Evolutionary conservation across 1,284 basidiomycete genomes (phyloP), one percentile per base, ranked within the genome.

Genomic region (Irpex sp.): DNA sequence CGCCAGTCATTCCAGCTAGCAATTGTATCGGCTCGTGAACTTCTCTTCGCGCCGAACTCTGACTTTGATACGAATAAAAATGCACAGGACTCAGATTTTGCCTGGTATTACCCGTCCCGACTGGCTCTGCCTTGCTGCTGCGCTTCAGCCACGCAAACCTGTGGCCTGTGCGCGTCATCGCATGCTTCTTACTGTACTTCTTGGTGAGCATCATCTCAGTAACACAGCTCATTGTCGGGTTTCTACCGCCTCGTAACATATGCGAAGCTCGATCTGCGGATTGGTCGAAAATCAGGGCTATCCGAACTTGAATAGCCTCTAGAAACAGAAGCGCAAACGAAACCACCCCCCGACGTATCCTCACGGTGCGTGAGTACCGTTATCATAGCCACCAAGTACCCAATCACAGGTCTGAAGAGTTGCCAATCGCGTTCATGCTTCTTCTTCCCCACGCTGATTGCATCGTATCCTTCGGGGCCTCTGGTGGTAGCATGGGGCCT

Each of bases 371-470:
- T 17, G 49, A 51, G 49, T 51, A 6, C 49, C 19, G 49, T 21
- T 44, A 51, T n/a, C 49, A 21, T 17, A 51, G 49, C 49, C 15
- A 8, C 49, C 15, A 17, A 51, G 49, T 17, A 17, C 49, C 54
- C 37, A 11, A 36, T 15, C 54, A 56, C 34, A 56, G 54, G 15
- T 34, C 8, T 21, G 19, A 13, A 3, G 54, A 36, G 21, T 56
- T 56, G 54, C 54, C 54, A 34, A 56, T 56, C 54, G 54, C 54
- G 21, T 26, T 26, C 21, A 26, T 8, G 49, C 11, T 52, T 52
- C 49, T 52, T 19, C 11, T 56, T 56, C 54, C 54, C 54, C 54
- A 56, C 54, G 34, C 54, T 56, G 54, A 56, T 56, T 56, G 31
- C 26, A 26, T 56, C 54, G 54, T 17, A 6, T 13, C 4, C 21